Percentiles rank a stretch among this genome's conserved stretches.
Conservation (phyloP, 192 early-diverging fungal genomes). For the Umbelopsis vinacea region DNA sequence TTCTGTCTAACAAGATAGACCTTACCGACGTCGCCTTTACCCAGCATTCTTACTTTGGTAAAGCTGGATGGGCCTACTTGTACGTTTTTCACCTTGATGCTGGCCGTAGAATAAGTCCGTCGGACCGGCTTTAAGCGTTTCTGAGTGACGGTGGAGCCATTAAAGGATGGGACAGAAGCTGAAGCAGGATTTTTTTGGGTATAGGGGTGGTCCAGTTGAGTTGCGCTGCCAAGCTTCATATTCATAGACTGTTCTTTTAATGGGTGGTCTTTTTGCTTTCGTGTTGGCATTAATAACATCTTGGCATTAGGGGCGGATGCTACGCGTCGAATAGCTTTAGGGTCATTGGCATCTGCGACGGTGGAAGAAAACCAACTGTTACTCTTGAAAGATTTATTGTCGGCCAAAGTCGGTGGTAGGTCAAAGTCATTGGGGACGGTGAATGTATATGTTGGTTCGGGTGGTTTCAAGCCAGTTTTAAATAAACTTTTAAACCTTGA, state of each 20-base stretch:
- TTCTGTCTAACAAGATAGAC: conserved; percentile 94
- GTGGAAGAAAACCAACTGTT: conserved; percentile 44
- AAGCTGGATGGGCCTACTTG: conserved; percentile 90
- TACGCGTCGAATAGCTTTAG: conserved; percentile 50
- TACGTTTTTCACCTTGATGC: conserved; percentile 78
- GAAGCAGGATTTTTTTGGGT: conserved; percentile 36
- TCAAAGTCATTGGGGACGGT: conserved; percentile 42
- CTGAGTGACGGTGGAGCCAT: neutral
- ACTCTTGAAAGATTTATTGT: conserved; percentile 32
- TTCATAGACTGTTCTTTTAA: neutral
- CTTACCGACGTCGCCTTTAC: conserved; percentile 97
- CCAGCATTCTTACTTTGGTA: conserved; percentile 86
- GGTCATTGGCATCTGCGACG: neutral
- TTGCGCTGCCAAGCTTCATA: conserved; percentile 19
- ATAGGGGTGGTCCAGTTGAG: conserved; percentile 27
- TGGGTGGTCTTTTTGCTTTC: conserved; percentile 27
- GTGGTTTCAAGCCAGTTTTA: conserved; percentile 19
- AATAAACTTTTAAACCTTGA: conserved; percentile 41
- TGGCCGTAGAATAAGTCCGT: conserved; percentile 81
- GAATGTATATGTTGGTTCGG: conserved; percentile 28
- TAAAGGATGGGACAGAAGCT: conserved; percentile 8
- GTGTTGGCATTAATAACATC: conserved; percentile 25
- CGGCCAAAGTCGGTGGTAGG: conserved; percentile 3
- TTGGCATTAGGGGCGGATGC: conserved; percentile 57
- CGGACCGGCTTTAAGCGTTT: conserved; percentile 49